Evolutionary conservation across 805 yeast species (phyloP), one percentile per base, ranked within the genome.

Genomic region (Kuraishia borneana): DNA sequence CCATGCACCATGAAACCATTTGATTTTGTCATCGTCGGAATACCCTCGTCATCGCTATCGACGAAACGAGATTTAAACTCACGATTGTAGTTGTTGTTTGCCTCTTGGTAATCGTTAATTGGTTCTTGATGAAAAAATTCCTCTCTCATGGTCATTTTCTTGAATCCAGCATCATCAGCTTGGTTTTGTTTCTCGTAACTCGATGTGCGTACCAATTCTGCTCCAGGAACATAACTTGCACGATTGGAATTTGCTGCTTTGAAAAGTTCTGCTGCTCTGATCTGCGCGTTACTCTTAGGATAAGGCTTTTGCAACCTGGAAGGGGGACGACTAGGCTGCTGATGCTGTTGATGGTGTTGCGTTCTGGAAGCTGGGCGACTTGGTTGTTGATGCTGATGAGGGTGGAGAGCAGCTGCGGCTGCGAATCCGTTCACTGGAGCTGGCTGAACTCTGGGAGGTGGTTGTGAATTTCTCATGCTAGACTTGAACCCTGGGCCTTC

Each of bases 1-100:
- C 28, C 28, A 6, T 21, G 26, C 4, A 7, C 22, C 32, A 34
- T 28, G 14, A 27, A 16, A 10, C 25, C 18, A 26, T 21, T 19
- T 21, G 21, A 19, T 32, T n/a, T 19, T 30, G 18, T n/a, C 18
- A 10, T 26, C 23, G 21, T 21, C 21, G 30, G 32, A 36, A 17
- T 26, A 18, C 39, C 36, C 21, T 36, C 30, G 17, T 36, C 44
- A 45, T 76, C 83, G 3, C 82, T 74, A 47, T 78, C 85, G 4
- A 60, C 62, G 40, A 76, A 68, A 43, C 83, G 61, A 1, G 84
- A 76, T 37, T 57, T 67, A 52, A 63, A 69, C 1, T 53, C 16
- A 29, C 26, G 21, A 21, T 30, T 20, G 35, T 23, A 19, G 29
- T 27, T 26, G 21, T 32, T 54, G 16, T 33, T 37, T 3, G 44